Evolutionary conservation across 768 basidiomycete genomes (phyloP).

Genomic region (Clitopilus hobsonii): DNA sequence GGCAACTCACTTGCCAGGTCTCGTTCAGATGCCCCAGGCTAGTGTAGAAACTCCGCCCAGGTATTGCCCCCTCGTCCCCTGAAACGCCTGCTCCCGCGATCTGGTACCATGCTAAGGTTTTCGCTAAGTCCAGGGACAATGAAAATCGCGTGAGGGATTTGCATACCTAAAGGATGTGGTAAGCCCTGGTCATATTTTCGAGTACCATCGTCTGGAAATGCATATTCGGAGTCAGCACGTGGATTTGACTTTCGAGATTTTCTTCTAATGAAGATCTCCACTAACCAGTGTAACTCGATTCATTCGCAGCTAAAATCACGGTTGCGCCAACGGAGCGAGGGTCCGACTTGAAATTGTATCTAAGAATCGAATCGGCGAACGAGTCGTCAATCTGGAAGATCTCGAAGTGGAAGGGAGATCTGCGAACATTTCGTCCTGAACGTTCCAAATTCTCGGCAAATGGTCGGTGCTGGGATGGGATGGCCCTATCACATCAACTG

Average conservation of each 20-base stretch:
- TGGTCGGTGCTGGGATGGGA: conserved; percentile 59
- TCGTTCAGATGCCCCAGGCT: conserved; percentile 74
- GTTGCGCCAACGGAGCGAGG: conserved; percentile 59
- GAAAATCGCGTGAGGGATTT: neutral
- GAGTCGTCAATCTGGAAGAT: neutral
- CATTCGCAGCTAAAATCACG: conserved; percentile 62
- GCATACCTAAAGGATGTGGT: conserved; percentile 74
- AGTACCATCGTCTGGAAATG: conserved; percentile 34
- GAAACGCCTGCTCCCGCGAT: conserved; percentile 66
- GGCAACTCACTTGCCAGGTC: conserved; percentile 70
- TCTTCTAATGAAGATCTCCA: too few species aligned
- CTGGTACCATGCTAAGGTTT: conserved; percentile 73
- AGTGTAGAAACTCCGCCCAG: conserved; percentile 84
- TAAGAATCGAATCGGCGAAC: conserved; percentile 13
- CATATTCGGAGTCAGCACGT: too few species aligned
- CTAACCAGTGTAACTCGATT: conserved; percentile 56
- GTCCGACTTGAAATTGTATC: conserved; percentile 72
- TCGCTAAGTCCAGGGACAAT: neutral
- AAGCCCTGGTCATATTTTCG: conserved; percentile 60
- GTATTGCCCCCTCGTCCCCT: conserved; percentile 24
- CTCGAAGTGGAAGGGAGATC: neutral
- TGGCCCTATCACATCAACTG: conserved; percentile 49
- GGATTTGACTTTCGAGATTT: too few species aligned
- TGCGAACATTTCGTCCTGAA: conserved; percentile 58
- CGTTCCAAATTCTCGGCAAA: conserved; percentile 47